phyloP scores from a whole-genome alignment of 495 filamentous ascomycete species.

The Aspergillus avenaceus region DNA sequence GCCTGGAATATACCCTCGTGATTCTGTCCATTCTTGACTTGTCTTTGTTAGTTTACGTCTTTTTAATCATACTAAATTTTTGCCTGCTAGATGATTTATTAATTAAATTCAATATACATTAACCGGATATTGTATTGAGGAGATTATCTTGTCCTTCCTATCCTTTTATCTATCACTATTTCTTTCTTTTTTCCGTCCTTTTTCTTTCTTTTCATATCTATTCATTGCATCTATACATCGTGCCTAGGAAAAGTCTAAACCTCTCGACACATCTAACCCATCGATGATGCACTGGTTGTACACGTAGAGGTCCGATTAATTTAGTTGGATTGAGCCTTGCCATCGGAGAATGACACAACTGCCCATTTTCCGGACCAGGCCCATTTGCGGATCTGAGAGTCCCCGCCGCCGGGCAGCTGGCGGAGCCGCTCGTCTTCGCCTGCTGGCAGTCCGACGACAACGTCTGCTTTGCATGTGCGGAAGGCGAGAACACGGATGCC shows the following conservation, averaged over 20 bases:
- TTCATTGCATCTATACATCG: background rate
- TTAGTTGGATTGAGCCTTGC: slow-evolving; percentile 41
- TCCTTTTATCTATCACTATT: background rate
- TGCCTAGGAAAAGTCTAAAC: no score
- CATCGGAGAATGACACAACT: slow-evolving; percentile 82
- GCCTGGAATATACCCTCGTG: background rate
- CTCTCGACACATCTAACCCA: no score
- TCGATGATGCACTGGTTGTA: background rate
- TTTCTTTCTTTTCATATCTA: background rate
- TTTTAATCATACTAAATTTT: no score
- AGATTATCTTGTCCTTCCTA: background rate
- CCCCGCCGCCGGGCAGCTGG: slow-evolving; percentile 60
- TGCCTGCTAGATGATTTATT: no score
- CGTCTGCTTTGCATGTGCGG: slow-evolving; percentile 93
- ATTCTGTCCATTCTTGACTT: background rate
- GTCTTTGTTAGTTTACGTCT: no score
- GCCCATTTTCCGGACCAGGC: slow-evolving; percentile 98
- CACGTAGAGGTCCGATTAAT: background rate
- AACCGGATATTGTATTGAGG: background rate
- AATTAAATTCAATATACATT: background rate
- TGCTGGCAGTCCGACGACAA: slow-evolving; percentile 79
- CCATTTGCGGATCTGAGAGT: slow-evolving; percentile 78
- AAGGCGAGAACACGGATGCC: slow-evolving; percentile 80
- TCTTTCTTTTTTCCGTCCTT: no score
- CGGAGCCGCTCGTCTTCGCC: slow-evolving; percentile 79